Evolutionary conservation across 2,329 filamentous ascomycete genomes (phyloP), one percentile per base, ranked within the genome.

Genomic region (Cladophialophora carrionii): DNA sequence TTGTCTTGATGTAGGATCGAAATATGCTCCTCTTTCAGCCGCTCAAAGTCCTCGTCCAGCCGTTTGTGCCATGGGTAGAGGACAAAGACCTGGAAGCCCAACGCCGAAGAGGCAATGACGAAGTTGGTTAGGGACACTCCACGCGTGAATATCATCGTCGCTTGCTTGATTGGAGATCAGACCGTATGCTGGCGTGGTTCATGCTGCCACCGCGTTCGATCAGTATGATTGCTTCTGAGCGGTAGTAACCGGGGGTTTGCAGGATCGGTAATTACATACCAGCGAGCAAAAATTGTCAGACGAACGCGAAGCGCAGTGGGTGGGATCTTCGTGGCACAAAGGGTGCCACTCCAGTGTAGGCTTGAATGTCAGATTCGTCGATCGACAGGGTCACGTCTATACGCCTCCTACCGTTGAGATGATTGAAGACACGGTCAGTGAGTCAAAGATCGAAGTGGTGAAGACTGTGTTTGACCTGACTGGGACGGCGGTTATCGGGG

Each of bases 41-140:
- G 77, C 62, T 85, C 79, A 71, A 90, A 89, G 65, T 85, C 84
- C 22, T 83, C 81, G 68, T 89, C 85, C 6, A 90, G 78, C 72
- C 88, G 80, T 71, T 88, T 83, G 75, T 90, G 87, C 87, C 87
- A 90, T 1, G 88, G 88, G 75, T 90, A 90, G 10, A 90, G 79
- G 46, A 90, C 88, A 70, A 86, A 87, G 57, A 89, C 85, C 76
- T 90, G 87, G 75, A 90, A 90, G 41, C 79, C 80, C 37, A 90
- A 80, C 0, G 88, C 88, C 3, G 86, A 88, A 32, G 82, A 83
- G 60, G 87, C 88, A 66, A 90, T 85, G 68, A 83, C 73, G 73
- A 90, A 90, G 78, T 90, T 88, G 66, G 85, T 87, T 67, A 88
- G 70, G 10, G 86, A 87, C 68, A 88, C 80, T 22, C 78, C 75